Percentiles rank a stretch among this genome's conserved stretches.
phyloP scores from a whole-genome alignment of 495 filamentous ascomycete species.

The Cladorrhinum samala region DNA sequence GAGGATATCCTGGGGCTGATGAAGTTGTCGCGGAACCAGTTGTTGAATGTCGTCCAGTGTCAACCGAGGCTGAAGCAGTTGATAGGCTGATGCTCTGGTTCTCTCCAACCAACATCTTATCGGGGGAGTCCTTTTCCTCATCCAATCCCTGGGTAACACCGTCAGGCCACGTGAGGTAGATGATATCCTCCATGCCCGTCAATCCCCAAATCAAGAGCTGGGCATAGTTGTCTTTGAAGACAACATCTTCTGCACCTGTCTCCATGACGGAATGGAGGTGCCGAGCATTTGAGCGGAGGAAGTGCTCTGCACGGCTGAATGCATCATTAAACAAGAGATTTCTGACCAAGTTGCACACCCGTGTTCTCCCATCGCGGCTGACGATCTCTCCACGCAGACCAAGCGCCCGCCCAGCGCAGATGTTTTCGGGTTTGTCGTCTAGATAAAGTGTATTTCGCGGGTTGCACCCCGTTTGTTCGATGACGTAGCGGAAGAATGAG shows the following conservation, averaged over 20 bases:
- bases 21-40: too few species aligned
- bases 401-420: constrained; percentile 17
- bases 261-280: constrained; percentile 9
- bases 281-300: not conserved
- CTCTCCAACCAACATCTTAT: not conserved
- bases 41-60: too few species aligned
- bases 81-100: too few species aligned
- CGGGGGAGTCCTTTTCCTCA: not conserved
- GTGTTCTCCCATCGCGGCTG: constrained; percentile 3
- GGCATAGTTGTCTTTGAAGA: constrained; percentile 20
- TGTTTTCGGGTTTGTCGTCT: constrained; percentile 19
- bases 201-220: constrained; percentile 22
- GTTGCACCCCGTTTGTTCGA: constrained; percentile 12
- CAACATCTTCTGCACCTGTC: not conserved
- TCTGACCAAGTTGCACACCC: not conserved
- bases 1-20: too few species aligned
- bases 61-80: not conserved
- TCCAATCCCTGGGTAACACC: constrained; percentile 6
- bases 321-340: constrained; percentile 1
- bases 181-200: constrained; percentile 10
- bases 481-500: constrained; percentile 18
- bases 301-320: not conserved
- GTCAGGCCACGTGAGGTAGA: constrained; percentile 19
- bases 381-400: constrained; percentile 13
- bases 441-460: constrained; percentile 18